phyloP scores from a whole-genome alignment of 2,329 filamentous ascomycete species.

The Epichloe bromicola region DNA sequence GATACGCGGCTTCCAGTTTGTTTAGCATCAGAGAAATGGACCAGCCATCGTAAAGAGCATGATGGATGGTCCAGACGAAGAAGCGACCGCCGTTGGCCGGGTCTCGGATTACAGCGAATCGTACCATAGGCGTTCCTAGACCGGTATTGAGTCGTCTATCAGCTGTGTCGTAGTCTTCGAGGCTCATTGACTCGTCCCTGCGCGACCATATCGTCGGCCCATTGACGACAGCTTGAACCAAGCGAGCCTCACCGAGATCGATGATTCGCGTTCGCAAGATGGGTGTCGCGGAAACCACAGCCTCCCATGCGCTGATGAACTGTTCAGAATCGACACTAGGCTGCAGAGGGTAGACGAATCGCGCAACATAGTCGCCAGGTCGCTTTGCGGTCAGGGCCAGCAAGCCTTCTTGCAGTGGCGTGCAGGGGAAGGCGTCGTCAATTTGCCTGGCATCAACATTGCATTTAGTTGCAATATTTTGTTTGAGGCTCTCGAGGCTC shows the following conservation, averaged over 20 bases:
- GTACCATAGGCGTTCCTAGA: constrained; percentile 1
- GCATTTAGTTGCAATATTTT: not conserved
- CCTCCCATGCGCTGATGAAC: constrained; percentile 25
- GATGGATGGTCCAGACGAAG: constrained; percentile 32
- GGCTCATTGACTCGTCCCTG: not conserved
- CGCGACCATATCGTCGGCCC: constrained; percentile 13
- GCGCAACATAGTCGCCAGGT: constrained; percentile 32
- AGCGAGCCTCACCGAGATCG: constrained; percentile 26
- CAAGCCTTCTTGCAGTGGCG: constrained; percentile 36
- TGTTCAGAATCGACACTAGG: constrained; percentile 16
- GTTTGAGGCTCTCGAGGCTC: not conserved
- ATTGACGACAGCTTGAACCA: constrained; percentile 12
- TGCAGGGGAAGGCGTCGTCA: constrained; percentile 37
- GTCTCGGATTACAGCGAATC: constrained; percentile 8
- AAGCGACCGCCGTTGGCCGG: not conserved
- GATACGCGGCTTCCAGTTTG: constrained; percentile 27
- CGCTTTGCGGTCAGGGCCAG: constrained; percentile 32
- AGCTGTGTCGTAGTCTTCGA: constrained; percentile 23
- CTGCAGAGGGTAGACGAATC: constrained; percentile 25
- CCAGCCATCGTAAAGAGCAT: constrained; percentile 41
- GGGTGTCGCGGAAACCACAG: constrained; percentile 18
- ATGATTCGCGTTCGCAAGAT: constrained; percentile 32
- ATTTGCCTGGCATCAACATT: constrained; percentile 12
- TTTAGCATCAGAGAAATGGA: constrained; percentile 32
- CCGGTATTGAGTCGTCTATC: constrained; percentile 30